These are phyloP conservation scores for Durotheca rogersii DNA, from an alignment of 495 filamentous ascomycete genomes.

Conservation along the genomic window DNA sequence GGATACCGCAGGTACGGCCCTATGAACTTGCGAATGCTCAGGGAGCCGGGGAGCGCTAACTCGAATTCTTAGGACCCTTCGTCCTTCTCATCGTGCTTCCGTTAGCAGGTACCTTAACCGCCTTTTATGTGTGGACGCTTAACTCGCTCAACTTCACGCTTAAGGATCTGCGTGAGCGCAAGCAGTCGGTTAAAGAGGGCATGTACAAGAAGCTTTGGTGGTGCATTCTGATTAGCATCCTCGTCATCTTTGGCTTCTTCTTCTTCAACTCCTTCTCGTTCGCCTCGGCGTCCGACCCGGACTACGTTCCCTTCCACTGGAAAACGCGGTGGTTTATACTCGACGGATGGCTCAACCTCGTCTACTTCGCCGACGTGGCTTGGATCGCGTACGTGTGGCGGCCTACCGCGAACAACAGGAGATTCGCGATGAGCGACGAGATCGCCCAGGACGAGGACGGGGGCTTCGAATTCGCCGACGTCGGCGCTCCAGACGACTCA, in stretches of 20 bases:
- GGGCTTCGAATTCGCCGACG: slow-evolving; percentile 93
- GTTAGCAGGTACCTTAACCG: slow-evolving; percentile 86
- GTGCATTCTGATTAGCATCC: slow-evolving; percentile 87
- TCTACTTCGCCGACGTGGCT: slow-evolving; percentile 88
- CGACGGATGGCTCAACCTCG: slow-evolving; percentile 95
- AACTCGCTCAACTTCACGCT: slow-evolving; percentile 92
- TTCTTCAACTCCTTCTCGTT: slow-evolving; percentile 92
- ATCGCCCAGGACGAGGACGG: slow-evolving; percentile 96
- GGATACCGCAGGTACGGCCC: slow-evolving; percentile 60
- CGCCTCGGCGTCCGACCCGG: slow-evolving; percentile 73
- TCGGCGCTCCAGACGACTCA: slow-evolving; percentile 71
- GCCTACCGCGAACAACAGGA: slow-evolving; percentile 92
- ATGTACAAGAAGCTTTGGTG: slow-evolving; percentile 99
- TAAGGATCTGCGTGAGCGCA: slow-evolving; percentile 90
- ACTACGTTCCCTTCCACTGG: slow-evolving; percentile 95
- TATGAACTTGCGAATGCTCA: background rate
- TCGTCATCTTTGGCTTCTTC: slow-evolving; percentile 97
- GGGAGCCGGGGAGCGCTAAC: slow-evolving; percentile 36
- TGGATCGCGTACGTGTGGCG: slow-evolving; percentile 98
- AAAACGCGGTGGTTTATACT: slow-evolving; percentile 95
- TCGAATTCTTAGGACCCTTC: slow-evolving; percentile 63
- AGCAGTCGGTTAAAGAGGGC: slow-evolving; percentile 85
- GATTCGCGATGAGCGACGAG: slow-evolving; percentile 99
- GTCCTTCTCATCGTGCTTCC: slow-evolving; percentile 96
- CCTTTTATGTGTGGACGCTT: slow-evolving; percentile 98